Base-by-base conservation (phyloP, 768 basidiomycete species). In the Tulasnella calospora region DNA sequence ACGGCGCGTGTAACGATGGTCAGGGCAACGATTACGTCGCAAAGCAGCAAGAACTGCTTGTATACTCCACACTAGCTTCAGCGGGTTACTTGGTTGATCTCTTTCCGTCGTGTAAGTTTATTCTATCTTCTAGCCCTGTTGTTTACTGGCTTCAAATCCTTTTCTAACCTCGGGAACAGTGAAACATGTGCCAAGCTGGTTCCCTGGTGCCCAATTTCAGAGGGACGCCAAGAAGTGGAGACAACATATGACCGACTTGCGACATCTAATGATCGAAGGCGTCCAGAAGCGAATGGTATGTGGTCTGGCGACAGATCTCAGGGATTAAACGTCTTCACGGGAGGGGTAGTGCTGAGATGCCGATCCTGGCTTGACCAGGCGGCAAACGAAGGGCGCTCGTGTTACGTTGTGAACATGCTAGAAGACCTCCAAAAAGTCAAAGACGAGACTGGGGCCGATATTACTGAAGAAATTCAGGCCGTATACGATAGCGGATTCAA, bases 181-280 rank as follows among this genome's bases (percentile, higher is more conserved):
- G 55, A 76, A 76, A 76, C 13, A 36, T 7, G n/a, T 76, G 21
- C 75, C 75, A 35, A 36, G 40, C 19, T 76, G 75, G 75, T 38
- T 76, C 30, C 75, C 55, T 3, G 75, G 75, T 21, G 55, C 75
- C 27, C 35, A 69, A 33, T 76, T 76, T 19, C 51, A 67, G 47
- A 46, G 75, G n/a, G 55, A 76, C 23, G 75, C 75, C 35, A 38
- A n/a, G 35, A 27, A 23, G 19, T 57, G 46, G 35, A 76, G 30
- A 17, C 9, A 74, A 47, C 33, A 44, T 30, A 10, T 74, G 73
- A 30, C 33, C 19, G 30, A 35, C 30, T 17, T 67, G 17, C 61
- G 61, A 35, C 30, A 27, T 13, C 30, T 67, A 27, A 33, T 67
- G 61, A 35, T 67, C 4, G 30, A 27, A 35, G 61, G 61, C 27